Evolutionary conservation across 2,329 filamentous ascomycete species (phyloP).

Genomic region (Sarocladiaceae sp.): DNA sequence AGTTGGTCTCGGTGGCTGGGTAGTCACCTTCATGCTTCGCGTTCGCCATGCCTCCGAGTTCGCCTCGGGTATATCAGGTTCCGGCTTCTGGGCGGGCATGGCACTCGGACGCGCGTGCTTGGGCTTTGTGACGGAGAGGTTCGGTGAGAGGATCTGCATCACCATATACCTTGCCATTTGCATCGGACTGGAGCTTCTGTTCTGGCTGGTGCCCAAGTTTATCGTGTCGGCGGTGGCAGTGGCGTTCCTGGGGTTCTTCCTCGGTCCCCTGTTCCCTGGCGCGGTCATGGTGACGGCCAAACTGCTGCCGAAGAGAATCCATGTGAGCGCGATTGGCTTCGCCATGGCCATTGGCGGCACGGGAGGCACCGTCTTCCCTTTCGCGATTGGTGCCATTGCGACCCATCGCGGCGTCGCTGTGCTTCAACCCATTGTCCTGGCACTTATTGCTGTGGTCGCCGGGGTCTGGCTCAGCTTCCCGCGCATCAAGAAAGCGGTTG

Average conservation of each 20-base stretch:
- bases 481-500: slow-evolving; percentile 24
- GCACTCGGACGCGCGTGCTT: slow-evolving; percentile 61
- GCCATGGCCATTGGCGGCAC: slow-evolving; percentile 65
- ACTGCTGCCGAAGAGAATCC: slow-evolving; percentile 61
- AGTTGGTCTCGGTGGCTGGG: slow-evolving; percentile 69
- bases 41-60: slow-evolving; percentile 60
- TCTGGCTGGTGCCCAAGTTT: slow-evolving; percentile 55
- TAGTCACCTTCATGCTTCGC: slow-evolving; percentile 72
- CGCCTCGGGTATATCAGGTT: slow-evolving; percentile 63
- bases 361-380: slow-evolving; percentile 56
- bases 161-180: slow-evolving; percentile 54
- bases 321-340: slow-evolving; percentile 68
- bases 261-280: slow-evolving; percentile 68
- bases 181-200: slow-evolving; percentile 56
- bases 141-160: slow-evolving; percentile 58
- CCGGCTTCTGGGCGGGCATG: slow-evolving; percentile 75
- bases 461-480: slow-evolving; percentile 31
- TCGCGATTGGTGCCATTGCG: slow-evolving; percentile 59
- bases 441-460: slow-evolving; percentile 30
- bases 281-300: slow-evolving; percentile 66
- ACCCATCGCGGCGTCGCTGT: slow-evolving; percentile 39
- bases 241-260: slow-evolving; percentile 64
- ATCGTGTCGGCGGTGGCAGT: slow-evolving; percentile 52
- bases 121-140: slow-evolving; percentile 62
- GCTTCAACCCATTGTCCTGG: slow-evolving; percentile 44